Evolutionary conservation across 768 basidiomycete species (phyloP).

Genomic region (Royoungia palumana): DNA sequence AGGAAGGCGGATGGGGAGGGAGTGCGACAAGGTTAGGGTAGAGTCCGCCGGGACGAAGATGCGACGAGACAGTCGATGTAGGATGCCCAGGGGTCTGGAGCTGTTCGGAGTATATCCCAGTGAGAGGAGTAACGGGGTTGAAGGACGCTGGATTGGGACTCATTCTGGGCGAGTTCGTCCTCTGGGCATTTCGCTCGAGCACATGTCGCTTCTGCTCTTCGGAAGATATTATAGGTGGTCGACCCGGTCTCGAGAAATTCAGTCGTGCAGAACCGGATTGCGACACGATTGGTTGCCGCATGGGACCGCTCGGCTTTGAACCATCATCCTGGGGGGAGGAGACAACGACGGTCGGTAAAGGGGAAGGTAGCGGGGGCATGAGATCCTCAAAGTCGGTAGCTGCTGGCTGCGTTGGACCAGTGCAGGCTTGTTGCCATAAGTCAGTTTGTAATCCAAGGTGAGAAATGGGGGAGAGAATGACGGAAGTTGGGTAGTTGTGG

Average conservation of each 20-base stretch:
- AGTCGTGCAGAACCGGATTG: constrained; percentile 32
- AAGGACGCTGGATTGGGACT: constrained; percentile 6
- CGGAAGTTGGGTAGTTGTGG: constrained; percentile 1
- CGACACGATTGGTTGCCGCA: constrained; percentile 42
- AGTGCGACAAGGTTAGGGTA: constrained; percentile 15
- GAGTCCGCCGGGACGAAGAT: constrained; percentile 18
- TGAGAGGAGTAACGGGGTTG: constrained; percentile 21
- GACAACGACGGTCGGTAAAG: constrained; percentile 53
- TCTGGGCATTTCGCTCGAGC: constrained; percentile 57
- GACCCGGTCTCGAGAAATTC: constrained; percentile 66
- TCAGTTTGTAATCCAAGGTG: background rate
- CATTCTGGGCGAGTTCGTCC: constrained; percentile 32
- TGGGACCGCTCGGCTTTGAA: constrained; percentile 19
- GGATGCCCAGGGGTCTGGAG: background rate
- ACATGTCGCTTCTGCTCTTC: constrained; percentile 41
- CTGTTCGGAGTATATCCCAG: constrained; percentile 14
- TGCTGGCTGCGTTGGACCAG: constrained; percentile 5
- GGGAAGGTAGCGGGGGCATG: constrained; percentile 20
- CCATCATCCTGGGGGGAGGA: constrained; percentile 40
- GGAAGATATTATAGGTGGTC: constrained; percentile 39
- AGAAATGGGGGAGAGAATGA: constrained; percentile 2
- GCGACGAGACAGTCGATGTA: constrained; percentile 1
- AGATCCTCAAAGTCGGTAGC: constrained; percentile 6
- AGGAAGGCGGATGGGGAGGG: constrained; percentile 34
- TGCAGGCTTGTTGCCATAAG: constrained; percentile 15